A percentile compares a stretch with the other conserved stretches of the same genome.
phyloP scores from a whole-genome alignment of 192 early-diverging fungal genomes.

The Mortierella alpina region DNA sequence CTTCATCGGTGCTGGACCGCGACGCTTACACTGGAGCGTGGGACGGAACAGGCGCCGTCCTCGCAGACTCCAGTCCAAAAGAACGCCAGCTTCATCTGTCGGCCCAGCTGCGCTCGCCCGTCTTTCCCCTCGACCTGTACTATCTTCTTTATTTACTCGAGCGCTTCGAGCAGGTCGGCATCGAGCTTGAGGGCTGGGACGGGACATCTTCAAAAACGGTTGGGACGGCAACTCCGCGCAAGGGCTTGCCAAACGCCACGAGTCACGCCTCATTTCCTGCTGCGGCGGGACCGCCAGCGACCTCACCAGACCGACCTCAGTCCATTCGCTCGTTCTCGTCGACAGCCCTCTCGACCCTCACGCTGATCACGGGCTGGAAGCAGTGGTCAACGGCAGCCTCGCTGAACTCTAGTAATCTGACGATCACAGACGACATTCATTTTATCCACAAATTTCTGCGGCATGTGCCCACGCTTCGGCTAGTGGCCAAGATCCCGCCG shows the following conservation, averaged over 20 bases:
- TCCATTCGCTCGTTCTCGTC: conserved; percentile 56
- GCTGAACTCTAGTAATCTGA: conserved; percentile 18
- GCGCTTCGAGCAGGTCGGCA: conserved; percentile 44
- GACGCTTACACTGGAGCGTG: conserved; percentile 15
- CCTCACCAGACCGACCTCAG: conserved; percentile 16
- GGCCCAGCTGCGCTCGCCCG: conserved; percentile 34
- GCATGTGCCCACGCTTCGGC: conserved; percentile 54
- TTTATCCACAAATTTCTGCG: conserved; percentile 61
- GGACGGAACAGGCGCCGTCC: conserved; percentile 33
- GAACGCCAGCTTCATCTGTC: conserved; percentile 28
- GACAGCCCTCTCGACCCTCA: conserved; percentile 55
- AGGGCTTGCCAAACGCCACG: conserved; percentile 1
- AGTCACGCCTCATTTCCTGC: conserved; percentile 25
- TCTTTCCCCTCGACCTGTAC: conserved; percentile 49
- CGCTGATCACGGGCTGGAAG: conserved; percentile 57
- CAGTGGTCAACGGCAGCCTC: conserved; percentile 53
- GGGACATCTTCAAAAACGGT: conserved; percentile 19
- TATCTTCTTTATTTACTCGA: conserved; percentile 52
- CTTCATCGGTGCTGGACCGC: not conserved
- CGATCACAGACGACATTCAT: conserved; percentile 59
- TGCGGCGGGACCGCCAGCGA: not conserved
- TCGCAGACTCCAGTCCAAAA: conserved; percentile 16
- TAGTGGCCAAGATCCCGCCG: conserved; percentile 48
- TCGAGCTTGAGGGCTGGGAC: conserved; percentile 46
- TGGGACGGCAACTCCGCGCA: conserved; percentile 30